Base-by-base conservation (phyloP, 257 asterid species). In the Eustoma russellianum region DNA sequence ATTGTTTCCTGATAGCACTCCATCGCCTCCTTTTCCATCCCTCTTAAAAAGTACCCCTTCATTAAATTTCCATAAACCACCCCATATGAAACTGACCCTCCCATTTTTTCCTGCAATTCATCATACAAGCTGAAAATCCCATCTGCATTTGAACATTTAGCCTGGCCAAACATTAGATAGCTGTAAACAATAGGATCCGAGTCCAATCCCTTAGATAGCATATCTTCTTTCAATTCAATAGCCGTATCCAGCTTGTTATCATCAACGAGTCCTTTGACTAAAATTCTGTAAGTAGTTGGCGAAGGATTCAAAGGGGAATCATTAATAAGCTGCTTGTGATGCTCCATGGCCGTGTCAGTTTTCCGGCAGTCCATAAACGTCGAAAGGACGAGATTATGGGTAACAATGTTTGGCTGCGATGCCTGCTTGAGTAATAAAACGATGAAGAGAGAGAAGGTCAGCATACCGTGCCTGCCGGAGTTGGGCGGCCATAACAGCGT, bases 401-500 rank as follows among this genome's bases (percentile, higher is more conserved):
- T 90, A 34, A 90, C 78, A 0, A 90, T 76, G 52, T 86, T 90
- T 1, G 85, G 71, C 3, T n/a, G 89, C 88, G 0, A 89, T 78
- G 4, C 96, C 98, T 0, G 96, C 95, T 58, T 90, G 98, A 0
- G 95, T 79, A 66, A 90, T 82, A 48, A 90, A 90, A 14, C 98
- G 76, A 53, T 90, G 96, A 59, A 90, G 85, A 14, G 98, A 78
- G 30, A 90, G 77, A 12, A 90, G 81, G 57, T 90, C 98, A 12
- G 91, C 62, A 61, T 83, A 90, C 54, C 85, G 73, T 0, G 81
- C 64, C 60, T 90, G 97, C 53, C 97, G 83, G 45, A 86, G 83
- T 70, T 67, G 96, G 33, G 97, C 97, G 0, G 88, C 72, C 88
- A 90, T 74, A 3, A 90, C 96, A 5, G 94, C 74, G 35, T 86